Evolutionary conservation across 2,329 filamentous ascomycete species (phyloP), one percentile per base, ranked within the genome.

Genomic region (Fusarium euwallaceae): DNA sequence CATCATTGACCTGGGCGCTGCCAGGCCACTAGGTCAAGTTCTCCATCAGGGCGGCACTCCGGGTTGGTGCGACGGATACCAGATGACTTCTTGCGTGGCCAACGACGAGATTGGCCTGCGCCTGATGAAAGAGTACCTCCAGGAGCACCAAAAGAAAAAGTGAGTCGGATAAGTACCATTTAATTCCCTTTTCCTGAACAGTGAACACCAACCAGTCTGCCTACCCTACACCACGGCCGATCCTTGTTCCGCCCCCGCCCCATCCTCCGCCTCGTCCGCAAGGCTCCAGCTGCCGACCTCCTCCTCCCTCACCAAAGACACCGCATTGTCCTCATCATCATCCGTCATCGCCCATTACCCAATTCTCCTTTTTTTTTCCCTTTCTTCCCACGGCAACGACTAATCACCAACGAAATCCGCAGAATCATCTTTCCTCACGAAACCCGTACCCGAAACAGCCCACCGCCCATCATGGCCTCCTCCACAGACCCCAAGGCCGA

Each of bases 401-500:
- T 58, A 7, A 22, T 16, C n/a, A 29, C 51, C 53, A 58, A 61
- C 27, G 4, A 16, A 7, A 7, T 43, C 11, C 32, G 16, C 48
- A 16, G 24, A 22, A 24, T 4, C 16, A 45, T 14, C n/a, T 14
- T 4, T 24, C 24, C 22, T 3, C 36, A 11, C 14, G 7, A 51
- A 29, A 20, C 16, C 16, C 12, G 14, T 12, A 9, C 22, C 7
- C 22, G 12, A 61, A 24, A 27, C n/a, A 34, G 2, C 32, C 10
- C 27, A 16, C 7, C 43, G 39, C 9, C 48, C 48, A 62, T 11
- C 53, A 79, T 79, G 77, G 73, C 77, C 8, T 79, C 77, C 61
- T 79, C 77, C 61, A 73, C 72, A 67, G 77, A 79, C 56, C 74
- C 77, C 51, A 79, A 79, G 76, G 68, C 77, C 55, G 76, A 75